Conservation (phyloP, 768 basidiomycete species). For the Rhodotorula sphaerocarpa region DNA sequence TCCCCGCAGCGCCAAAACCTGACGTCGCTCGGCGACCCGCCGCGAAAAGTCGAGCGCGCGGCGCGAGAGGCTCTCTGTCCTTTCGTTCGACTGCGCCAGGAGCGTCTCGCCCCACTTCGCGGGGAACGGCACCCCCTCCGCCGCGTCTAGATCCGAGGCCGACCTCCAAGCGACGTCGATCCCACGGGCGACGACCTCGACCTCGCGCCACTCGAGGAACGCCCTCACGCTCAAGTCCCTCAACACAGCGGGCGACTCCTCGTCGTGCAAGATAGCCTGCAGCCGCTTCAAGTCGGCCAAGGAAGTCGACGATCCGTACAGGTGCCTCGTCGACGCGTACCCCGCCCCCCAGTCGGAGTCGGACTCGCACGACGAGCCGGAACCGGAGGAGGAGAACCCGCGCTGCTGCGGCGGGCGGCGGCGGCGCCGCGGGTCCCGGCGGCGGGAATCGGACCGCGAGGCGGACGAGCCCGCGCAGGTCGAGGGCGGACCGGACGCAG, state of each 20-base stretch:
- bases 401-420: not conserved
- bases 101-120: not conserved
- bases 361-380: no score
- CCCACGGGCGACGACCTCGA: conserved; percentile 21
- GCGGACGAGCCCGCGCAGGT: not conserved
- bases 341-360: no score
- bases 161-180: not conserved
- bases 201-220: conserved; percentile 30
- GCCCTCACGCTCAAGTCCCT: not conserved
- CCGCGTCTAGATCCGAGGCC: not conserved
- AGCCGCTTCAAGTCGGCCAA: conserved; percentile 12
- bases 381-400: not conserved
- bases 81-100: not conserved
- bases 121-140: not conserved
- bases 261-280: not conserved
- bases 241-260: not conserved
- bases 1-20: not conserved
- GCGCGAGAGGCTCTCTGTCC: no score
- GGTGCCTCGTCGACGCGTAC: no score
- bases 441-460: not conserved
- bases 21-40: conserved; percentile 16
- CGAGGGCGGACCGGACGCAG: conserved; percentile 1
- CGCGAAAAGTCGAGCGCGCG: conserved; percentile 17
- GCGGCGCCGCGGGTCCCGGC: not conserved
- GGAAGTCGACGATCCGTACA: not conserved